Base-by-base conservation (phyloP, 116 monocot genomes). In the Phalaenopsis hybrid region DNA sequence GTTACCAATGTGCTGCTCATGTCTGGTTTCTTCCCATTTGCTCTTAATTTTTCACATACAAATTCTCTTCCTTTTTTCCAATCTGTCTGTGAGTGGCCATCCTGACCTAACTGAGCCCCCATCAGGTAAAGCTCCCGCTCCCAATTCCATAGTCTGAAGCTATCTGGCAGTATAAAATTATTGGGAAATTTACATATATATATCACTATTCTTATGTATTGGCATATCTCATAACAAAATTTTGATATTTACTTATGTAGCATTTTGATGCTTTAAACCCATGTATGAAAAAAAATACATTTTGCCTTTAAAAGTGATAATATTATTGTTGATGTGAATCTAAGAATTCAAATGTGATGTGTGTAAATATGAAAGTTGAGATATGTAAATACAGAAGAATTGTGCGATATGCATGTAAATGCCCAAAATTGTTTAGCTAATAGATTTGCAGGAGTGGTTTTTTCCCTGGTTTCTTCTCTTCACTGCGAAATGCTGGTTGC, bases 91-190 rank as follows among this genome's bases (percentile, higher is more conserved):
- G 12, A 50, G 50, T 50, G 50, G 50, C 50, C 50, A 2, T 50
- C 50, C 63, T 63, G 4, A 18, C n/a, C 63, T n/a, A 18, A 63
- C 18, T 21, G 63, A n/a, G 23, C 37, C 37, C 6, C 63, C 63
- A 63, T 28, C 70, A 70, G 70, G 70, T 70, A 70, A 70, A 70
- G 25, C 31, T 70, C 12, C 70, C 31, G n/a, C n/a, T n/a, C n/a
- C n/a, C n/a, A 70, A 70, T 4, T 33, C 70, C 34, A 70, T 33
- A n/a, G 34, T 31, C 70, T 70, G 70, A 70, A 70, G 31, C 31
- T 70, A 70, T 8, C 9, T 9, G 34, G 70, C 33, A 70, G 33
- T 34, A 34, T 34, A 37, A 34, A 70, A 50, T 10, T 50, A 8
- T 50, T 50, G 37, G 37, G 37, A 37, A 37, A 37, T 37, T 37